These are phyloP conservation scores for Ophiostoma triangulosporum DNA, from an alignment of 2,329 filamentous ascomycete species.

Conservation along the genomic window DNA sequence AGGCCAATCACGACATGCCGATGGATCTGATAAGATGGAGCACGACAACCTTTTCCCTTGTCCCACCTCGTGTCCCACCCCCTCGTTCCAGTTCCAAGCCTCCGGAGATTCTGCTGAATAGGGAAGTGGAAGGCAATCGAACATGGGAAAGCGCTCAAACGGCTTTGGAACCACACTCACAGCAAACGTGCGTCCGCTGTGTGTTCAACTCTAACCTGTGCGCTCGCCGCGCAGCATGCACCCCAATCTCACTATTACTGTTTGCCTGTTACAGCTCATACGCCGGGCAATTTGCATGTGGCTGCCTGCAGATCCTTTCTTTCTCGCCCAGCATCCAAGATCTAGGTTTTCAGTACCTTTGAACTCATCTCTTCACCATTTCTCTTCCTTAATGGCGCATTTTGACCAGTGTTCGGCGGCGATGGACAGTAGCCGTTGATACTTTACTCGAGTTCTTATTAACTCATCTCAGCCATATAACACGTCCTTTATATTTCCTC, in stretches of 20 bases:
- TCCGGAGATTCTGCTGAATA: not conserved
- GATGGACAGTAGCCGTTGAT: not conserved
- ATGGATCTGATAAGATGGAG: slow-evolving; percentile 15
- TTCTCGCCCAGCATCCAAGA: too few relatives aligned
- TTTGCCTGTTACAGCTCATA: too few relatives aligned
- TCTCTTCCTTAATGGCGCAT: not conserved
- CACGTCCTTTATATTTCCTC: not conserved
- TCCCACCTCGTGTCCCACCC: not conserved
- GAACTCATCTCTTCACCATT: too few relatives aligned
- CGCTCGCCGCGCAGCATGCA: not conserved
- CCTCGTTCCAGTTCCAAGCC: not conserved
- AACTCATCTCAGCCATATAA: not conserved
- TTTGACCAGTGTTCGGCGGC: not conserved
- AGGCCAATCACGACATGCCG: slow-evolving; percentile 6
- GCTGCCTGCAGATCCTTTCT: too few relatives aligned
- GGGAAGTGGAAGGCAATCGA: not conserved
- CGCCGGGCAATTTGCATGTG: too few relatives aligned
- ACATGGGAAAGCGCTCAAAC: not conserved
- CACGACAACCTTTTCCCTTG: not conserved
- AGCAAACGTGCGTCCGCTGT: not conserved
- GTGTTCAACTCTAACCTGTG: not conserved
- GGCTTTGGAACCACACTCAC: not conserved
- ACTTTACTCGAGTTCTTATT: not conserved
- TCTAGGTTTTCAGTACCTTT: too few relatives aligned
- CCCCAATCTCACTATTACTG: too few relatives aligned